Evolutionary conservation across 805 yeast genomes (phyloP), one percentile per base, ranked within the genome.

Genomic region (Zygotorulaspora danielsina): DNA sequence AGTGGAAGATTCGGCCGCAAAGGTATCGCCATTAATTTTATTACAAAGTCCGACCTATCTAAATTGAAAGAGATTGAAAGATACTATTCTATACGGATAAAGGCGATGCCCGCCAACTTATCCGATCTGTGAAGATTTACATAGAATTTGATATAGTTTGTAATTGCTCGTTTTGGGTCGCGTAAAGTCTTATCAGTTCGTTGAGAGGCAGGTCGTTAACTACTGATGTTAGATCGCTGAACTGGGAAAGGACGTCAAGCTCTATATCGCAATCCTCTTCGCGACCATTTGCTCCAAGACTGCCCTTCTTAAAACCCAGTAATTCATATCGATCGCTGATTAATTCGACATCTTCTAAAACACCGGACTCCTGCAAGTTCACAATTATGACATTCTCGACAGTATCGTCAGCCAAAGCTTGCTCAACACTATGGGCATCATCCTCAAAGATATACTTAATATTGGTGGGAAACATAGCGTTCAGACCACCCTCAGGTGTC

Each of bases 1-100:
- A 86, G 95, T 55, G 98, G 98, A 60, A 81, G 98, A 68, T 90
- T 90, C 73, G 98, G 98, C 64, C 79, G 98, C 68, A 90, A 89
- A 72, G 98, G 98, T 73, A 90, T 86, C 48, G 97, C 97, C 46
- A 84, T 90, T 64, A 93, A 89, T 73, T 84, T 90, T 60, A 81
- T 89, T 55, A 89, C 97, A 36, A 75, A 73, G 48, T 80, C 79
- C 40, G 97, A 90, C 63, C 73, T 74, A 49, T 72, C 75, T 50
- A 75, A 75, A 61, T 71, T 89, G 71, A 79, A 83, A 63, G 95
- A 84, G 64, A 79, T 93, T 50, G 97, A 90, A 72, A 81, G 73
- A 64, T 86, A 80, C 72, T 90, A 90, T 75, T 76, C 83, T 54
- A 87, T 94, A 38, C 84, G 82, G 70, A 87, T 90, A 49, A 85